Base-by-base conservation (phyloP, 495 filamentous ascomycete genomes). In the Penicillium taxi region DNA sequence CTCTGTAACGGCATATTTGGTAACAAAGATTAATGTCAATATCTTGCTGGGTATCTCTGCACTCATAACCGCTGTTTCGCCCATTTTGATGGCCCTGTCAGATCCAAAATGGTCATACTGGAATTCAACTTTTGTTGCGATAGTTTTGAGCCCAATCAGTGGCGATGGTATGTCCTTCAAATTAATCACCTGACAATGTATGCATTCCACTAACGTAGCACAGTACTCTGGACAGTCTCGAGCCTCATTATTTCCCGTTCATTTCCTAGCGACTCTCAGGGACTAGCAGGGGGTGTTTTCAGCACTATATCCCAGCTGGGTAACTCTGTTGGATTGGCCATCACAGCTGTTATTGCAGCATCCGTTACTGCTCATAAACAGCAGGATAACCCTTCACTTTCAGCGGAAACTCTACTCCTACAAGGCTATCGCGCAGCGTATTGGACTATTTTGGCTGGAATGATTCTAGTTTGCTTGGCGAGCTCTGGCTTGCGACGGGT, bases 211-310 rank as follows among this genome's bases (percentile, higher is more conserved):
- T n/a, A 11, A 5, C 2, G 20, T 33, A 11, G 14, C 9, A 3
- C 13, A 22, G 32, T 25, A 6, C 59, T 66, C 6, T 73, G 76
- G 44, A 52, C 56, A 0, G 53, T 78, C 0, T 79, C 73, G 51
- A 68, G 63, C 0, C 60, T 78, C 1, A 33, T 78, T 32, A 75
- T 79, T 31, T 63, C 72, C 1, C 42, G 47, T 11, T 59, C 59
- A 6, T 56, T 58, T n/a, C 38, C 48, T 13, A 13, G 9, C 0
- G 35, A 51, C 7, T 40, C 32, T 4, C 43, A 55, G 22, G 67
- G 56, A 0, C 55, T 81, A 6, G 74, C 75, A 8, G 73, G 74
- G 5, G 72, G 71, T 11, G 74, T 81, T 0, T 77, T 81, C 59
- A 80, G 77, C 45, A 75, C 71, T 0, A 46, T 74, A 8, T 49